phyloP scores from a whole-genome alignment of 2,329 filamentous ascomycete species.

The Colletotrichum lupini region DNA sequence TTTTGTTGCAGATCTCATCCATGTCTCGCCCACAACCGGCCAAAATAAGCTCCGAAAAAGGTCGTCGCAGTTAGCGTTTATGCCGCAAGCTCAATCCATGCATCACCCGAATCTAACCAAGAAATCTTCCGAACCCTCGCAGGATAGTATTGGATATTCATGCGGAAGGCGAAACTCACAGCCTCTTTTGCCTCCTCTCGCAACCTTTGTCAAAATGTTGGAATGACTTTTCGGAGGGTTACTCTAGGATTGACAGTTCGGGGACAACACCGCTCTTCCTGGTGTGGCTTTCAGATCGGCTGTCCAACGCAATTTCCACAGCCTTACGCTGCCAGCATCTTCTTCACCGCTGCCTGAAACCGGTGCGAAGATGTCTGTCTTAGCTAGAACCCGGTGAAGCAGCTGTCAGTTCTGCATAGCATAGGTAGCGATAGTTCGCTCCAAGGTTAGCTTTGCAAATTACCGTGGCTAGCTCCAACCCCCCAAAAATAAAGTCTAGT shows the following conservation, averaged over 20 bases:
- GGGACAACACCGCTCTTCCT: background rate
- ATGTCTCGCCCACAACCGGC: conserved; percentile 3
- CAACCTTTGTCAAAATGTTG: background rate
- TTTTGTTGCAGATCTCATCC: conserved; percentile 27
- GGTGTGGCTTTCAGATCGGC: background rate
- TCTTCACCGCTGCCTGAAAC: conserved; percentile 27
- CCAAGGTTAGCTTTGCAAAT: conserved; percentile 14
- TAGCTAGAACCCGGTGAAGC: conserved; percentile 9
- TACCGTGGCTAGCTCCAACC: conserved; percentile 2
- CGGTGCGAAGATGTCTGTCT: background rate
- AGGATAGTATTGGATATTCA: conserved; percentile 23
- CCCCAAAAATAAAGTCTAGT: conserved; percentile 14
- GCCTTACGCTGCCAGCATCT: background rate
- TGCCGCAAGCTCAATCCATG: conserved; percentile 29
- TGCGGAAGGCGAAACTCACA: conserved; percentile 19
- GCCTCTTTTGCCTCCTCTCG: background rate
- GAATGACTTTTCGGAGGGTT: background rate
- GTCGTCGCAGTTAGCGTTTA: conserved; percentile 11
- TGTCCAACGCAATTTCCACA: conserved; percentile 13
- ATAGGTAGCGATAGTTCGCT: conserved; percentile 7
- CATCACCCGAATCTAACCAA: conserved; percentile 12
- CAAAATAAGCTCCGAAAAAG: conserved; percentile 20
- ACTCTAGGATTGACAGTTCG: conserved; percentile 2
- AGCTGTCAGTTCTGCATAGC: conserved; percentile 29
- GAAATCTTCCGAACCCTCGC: conserved; percentile 8